Base-by-base conservation (phyloP, 306 rosid genomes). In the Quillaja saponaria region DNA sequence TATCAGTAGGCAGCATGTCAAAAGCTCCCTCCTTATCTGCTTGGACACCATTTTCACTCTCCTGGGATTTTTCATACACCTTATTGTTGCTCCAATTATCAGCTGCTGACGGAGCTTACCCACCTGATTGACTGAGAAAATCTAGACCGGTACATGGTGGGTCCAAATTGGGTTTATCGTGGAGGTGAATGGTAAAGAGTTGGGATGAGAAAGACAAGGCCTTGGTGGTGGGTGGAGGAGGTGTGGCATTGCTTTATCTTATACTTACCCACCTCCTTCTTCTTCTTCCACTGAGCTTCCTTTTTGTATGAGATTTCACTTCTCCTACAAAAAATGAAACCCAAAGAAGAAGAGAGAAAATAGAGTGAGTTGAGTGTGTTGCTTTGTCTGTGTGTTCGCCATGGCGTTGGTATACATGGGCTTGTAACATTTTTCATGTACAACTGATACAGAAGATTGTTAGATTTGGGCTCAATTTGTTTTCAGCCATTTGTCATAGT, bases 11-110 rank as follows among this genome's bases (percentile, higher is more conserved):
- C 4, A 92, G 96, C 99, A 92, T 92, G 7, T 88, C 86, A 47
- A 89, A 49, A 92, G 80, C 71, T 92, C 99, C 77, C 96, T 83
- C 69, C 58, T 58, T 17, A 92, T 92, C 87, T 92, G 96, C 71
- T 87, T 85, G 2, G 95, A 87, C 76, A 92, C 99, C 96, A 92
- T 92, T 75, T 89, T 87, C 49, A 92, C 94, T 77, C 99, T 76
- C 51, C 87, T 68, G 0, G 99, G 92, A 67, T 86, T 86, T 0
- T 96, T 96, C 96, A 92, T 92, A 76, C 94, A 89, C 81, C 69
- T 77, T 14, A 84, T 58, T 19, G 73, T 59, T 3, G 55, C 40
- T 49, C 78, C 60, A 33, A 7, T 33, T 28, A 19, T 49, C 19
- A 52, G 76, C 12, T 3, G 67, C 40, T 48, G 16, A 49, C 39